Percentiles rank a stretch among this genome's conserved stretches.
Conservation (phyloP, 345 rosid genomes). For the Citrus unshiu region DNA sequence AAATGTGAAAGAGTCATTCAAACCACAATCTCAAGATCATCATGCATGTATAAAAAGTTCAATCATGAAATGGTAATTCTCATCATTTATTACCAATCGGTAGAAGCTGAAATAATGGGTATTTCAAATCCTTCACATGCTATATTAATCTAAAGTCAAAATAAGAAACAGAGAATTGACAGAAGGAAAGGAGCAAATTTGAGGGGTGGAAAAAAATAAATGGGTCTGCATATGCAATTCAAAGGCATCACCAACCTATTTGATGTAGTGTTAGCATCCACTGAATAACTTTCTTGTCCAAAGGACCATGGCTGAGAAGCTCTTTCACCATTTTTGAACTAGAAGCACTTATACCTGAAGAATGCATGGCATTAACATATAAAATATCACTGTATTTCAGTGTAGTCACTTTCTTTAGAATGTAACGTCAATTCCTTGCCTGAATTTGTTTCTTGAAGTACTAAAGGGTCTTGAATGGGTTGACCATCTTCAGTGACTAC, state of each 20-base stretch:
- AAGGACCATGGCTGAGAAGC: constrained; percentile 46
- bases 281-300: constrained; percentile 75
- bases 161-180: neutral
- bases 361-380: constrained; percentile 12
- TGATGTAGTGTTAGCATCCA: constrained; percentile 93
- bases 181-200: neutral
- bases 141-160: neutral
- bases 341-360: constrained; percentile 31
- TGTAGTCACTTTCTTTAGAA: constrained; percentile 13
- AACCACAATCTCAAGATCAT: neutral
- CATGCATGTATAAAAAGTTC: neutral
- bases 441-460: constrained; percentile 60
- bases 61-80: neutral
- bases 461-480: constrained; percentile 80
- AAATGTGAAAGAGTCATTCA: neutral
- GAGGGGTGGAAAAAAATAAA: neutral
- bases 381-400: constrained; percentile 10
- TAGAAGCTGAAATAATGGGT: neutral
- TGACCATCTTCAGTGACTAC: constrained; percentile 78
- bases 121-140: constrained; percentile 1
- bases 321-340: constrained; percentile 50
- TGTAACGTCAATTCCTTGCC: constrained; percentile 27
- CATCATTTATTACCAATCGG: neutral
- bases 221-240: neutral
- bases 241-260: constrained; percentile 61